These are phyloP conservation scores for Trichothecium roseum DNA, from an alignment of 2,329 filamentous ascomycete species.

Conservation along the genomic window DNA sequence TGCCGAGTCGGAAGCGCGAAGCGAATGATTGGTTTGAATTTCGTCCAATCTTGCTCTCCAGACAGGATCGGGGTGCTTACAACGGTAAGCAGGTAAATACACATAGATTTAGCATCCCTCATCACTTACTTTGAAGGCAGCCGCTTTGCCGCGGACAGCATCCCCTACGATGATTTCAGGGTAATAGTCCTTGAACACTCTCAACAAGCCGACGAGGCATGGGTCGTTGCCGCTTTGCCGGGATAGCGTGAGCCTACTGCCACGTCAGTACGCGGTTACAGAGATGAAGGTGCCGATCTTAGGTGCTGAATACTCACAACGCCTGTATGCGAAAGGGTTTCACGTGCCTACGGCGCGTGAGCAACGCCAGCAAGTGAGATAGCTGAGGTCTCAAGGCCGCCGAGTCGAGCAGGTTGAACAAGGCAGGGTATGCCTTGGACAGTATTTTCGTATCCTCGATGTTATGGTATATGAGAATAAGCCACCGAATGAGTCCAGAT, in stretches of 20 bases:
- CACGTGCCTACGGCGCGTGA: constrained; percentile 75
- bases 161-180: constrained; percentile 77
- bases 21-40: constrained; percentile 50
- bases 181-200: constrained; percentile 85
- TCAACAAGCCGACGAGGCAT: constrained; percentile 60
- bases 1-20: constrained; percentile 30
- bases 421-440: constrained; percentile 59
- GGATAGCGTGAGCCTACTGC: constrained; percentile 41
- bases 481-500: constrained; percentile 63
- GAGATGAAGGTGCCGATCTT: neutral
- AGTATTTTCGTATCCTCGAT: constrained; percentile 54
- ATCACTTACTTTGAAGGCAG: constrained; percentile 44
- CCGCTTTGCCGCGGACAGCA: constrained; percentile 47
- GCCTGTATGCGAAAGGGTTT: constrained; percentile 74
- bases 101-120: neutral
- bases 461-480: constrained; percentile 64
- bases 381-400: constrained; percentile 52
- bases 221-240: constrained; percentile 61
- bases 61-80: constrained; percentile 60
- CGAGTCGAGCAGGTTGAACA: constrained; percentile 77
- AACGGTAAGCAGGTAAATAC: constrained; percentile 16
- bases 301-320: constrained; percentile 37
- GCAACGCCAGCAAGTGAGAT: constrained; percentile 68
- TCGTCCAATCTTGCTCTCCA: constrained; percentile 61
- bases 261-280: neutral